Conservation (phyloP, 2,329 filamentous ascomycete species). For the Fusarium agapanthi region DNA sequence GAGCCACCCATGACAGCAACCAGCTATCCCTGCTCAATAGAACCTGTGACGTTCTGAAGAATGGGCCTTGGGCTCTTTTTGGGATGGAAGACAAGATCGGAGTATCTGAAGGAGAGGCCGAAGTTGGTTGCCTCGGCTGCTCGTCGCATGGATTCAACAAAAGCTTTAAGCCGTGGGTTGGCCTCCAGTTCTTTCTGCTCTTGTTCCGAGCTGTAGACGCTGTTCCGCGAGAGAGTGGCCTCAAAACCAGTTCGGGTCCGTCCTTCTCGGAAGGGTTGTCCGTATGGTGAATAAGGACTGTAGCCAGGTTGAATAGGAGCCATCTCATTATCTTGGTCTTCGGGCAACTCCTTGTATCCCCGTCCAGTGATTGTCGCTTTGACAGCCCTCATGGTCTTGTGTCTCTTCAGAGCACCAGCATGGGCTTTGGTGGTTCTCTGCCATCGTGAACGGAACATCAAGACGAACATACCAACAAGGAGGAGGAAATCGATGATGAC, state of each 20-base stretch:
- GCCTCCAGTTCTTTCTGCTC: conserved; percentile 23
- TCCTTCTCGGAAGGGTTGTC: conserved; percentile 18
- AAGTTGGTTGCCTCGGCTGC: conserved; percentile 61
- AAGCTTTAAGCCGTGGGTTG: conserved; percentile 54
- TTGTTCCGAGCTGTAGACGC: conserved; percentile 40
- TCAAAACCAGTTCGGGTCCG: conserved; percentile 48
- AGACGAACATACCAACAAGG: conserved; percentile 41
- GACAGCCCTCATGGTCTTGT: conserved; percentile 43
- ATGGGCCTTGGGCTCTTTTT: conserved; percentile 55
- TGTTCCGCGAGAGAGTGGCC: conserved; percentile 47
- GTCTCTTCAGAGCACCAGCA: conserved; percentile 23
- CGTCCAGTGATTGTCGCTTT: conserved; percentile 40
- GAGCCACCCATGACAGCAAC: conserved; percentile 68
- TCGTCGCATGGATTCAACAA: conserved; percentile 62
- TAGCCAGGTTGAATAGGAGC: conserved; percentile 46
- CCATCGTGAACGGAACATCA: conserved; percentile 32
- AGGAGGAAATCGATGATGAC: conserved; percentile 55
- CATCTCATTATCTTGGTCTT: conserved; percentile 49
- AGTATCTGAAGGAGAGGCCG: conserved; percentile 63
- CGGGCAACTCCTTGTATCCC: conserved; percentile 47
- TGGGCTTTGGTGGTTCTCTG: conserved; percentile 21
- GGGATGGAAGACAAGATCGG: conserved; percentile 59
- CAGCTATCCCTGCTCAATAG: conserved; percentile 62
- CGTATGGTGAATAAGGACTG: conserved; percentile 17
- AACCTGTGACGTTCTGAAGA: conserved; percentile 62